Base-by-base conservation (phyloP, 139 green algal genomes). In the Yamagishiella unicocca region DNA sequence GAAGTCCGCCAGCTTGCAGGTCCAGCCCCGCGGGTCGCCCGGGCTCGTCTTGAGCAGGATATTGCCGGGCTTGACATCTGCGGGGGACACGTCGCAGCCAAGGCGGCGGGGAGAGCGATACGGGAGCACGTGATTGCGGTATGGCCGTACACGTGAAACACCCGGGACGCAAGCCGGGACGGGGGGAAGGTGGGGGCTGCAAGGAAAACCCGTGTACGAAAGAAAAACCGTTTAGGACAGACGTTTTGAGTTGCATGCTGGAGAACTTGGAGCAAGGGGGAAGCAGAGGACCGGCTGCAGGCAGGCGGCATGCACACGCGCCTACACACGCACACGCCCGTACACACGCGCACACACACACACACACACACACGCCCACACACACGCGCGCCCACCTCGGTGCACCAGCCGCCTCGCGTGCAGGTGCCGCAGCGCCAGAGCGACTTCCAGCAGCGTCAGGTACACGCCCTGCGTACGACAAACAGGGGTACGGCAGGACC, bases 11-110 rank as follows among this genome's bases (percentile, higher is more conserved):
- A 83, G 46, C 75, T 83, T 83, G 75, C 50, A 70, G n/a, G 50
- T 83, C 33, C 31, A 83, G n/a, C 75, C 75, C 4, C 75, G 75
- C 8, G 55, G 78, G 78, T 93, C 91, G 14, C 70, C 40, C 1
- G 35, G 50, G 45, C 35, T 42, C 5, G 67, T 64, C 42, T 90
- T 92, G 25, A 94, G 86, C 86, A 96, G 72, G 54, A 96, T 89
- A 76, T 96, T 96, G 17, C 79, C 82, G 14, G 91, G 88, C 89
- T 97, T 97, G 25, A 96, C 70, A 31, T 81, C 72, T 78, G 70
- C 29, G 12, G 29, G n/a, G 29, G 50, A 12, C 14, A 17, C 50
- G 50, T 61, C 14, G 50, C 50, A 17, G 50, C 14, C 14, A 61
- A 61, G 50, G 50, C 50, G 50, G 50, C 50, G 12, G 50, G 50